Percentiles rank a stretch among this genome's conserved stretches.
These are phyloP conservation scores for Ganoderma sinense DNA, from an alignment of 1,284 basidiomycete species.

Conservation along the genomic window DNA sequence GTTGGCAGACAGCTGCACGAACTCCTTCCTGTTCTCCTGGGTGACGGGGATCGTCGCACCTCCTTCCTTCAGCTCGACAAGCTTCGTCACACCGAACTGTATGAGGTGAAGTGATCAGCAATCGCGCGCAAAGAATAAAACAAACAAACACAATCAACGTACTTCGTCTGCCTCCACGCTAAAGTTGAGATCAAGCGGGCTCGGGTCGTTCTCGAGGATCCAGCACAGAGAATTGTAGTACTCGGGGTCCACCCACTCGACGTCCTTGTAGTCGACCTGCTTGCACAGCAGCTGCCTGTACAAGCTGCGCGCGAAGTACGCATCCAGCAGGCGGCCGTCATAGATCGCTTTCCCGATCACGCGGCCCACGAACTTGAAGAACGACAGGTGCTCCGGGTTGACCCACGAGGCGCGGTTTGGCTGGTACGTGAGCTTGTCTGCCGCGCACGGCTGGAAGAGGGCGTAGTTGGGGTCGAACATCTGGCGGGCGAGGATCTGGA, in stretches of 20 bases:
- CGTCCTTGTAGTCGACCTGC: conserved; percentile 91
- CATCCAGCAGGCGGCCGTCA: conserved; percentile 95
- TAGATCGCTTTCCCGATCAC: conserved; percentile 97
- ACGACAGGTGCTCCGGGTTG: conserved; percentile 94
- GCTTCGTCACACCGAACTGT: conserved; percentile 89
- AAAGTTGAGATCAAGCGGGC: conserved; percentile 85
- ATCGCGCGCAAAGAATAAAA: conserved; percentile 8
- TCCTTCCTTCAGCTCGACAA: conserved; percentile 86
- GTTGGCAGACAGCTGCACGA: conserved; percentile 91
- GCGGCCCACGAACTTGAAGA: conserved; percentile 99
- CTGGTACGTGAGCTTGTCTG: conserved; percentile 94
- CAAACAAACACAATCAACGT: conserved; percentile 35
- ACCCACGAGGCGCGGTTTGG: conserved; percentile 96
- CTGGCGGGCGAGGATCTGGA: conserved; percentile 95
- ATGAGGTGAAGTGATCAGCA: conserved; percentile 2
- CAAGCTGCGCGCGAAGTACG: conserved; percentile 96
- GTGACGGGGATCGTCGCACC: conserved; percentile 88
- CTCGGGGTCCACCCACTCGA: conserved; percentile 97
- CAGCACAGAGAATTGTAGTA: conserved; percentile 94
- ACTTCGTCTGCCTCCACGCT: conserved; percentile 94
- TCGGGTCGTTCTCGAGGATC: conserved; percentile 93
- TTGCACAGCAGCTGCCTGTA: conserved; percentile 94
- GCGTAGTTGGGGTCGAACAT: conserved; percentile 99
- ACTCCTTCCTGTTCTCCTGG: conserved; percentile 96
- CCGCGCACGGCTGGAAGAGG: conserved; percentile 96